Evolutionary conservation across 139 green algal species (phyloP).

Genomic region (Zygnema circumcarinatum): DNA sequence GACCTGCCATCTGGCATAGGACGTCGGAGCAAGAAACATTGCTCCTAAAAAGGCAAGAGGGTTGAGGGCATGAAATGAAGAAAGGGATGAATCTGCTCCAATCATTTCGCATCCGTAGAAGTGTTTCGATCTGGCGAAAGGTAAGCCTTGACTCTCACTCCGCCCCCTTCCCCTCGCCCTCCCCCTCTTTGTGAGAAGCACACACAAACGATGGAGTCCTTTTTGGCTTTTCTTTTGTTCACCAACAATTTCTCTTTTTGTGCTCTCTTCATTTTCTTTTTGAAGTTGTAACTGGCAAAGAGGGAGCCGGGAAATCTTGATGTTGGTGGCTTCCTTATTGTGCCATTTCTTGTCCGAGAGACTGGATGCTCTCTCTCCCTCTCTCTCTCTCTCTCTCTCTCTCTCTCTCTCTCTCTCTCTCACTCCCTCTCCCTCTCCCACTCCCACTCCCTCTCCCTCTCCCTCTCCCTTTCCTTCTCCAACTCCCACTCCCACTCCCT

Average conservation of each 20-base stretch:
- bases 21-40: no score
- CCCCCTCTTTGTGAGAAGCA: no score
- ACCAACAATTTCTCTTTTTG: no score
- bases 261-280: no score
- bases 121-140: no score
- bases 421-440: constrained; percentile 3
- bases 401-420: constrained; percentile 6
- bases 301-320: no score
- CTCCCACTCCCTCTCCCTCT: neutral
- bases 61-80: neutral
- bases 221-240: no score
- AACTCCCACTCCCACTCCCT: neutral
- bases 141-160: no score
- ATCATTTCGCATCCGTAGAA: no score
- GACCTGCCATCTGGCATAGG: neutral
- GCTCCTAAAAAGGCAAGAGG: neutral
- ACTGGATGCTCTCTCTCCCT: neutral
- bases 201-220: no score
- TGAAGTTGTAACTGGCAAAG: no score
- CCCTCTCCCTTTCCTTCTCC: neutral
- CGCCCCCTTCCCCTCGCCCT: no score
- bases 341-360: neutral
- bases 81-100: neutral
- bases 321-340: neutral
- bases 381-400: neutral